phyloP scores from a whole-genome alignment of 768 basidiomycete species.

The Psilocybe tampanensis region DNA sequence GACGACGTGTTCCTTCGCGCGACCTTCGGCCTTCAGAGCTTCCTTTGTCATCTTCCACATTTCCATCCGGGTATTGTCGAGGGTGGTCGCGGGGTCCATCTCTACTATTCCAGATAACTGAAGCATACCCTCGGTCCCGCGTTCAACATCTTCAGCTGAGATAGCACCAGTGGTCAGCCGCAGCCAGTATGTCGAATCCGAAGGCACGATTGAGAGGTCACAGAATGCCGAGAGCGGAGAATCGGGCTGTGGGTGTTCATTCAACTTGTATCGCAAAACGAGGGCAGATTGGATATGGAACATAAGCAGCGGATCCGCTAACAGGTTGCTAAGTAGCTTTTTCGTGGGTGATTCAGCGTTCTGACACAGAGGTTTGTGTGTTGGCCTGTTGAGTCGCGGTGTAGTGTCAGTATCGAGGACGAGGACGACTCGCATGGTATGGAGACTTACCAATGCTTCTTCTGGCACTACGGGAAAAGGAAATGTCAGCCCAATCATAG shows the following conservation, averaged over 20 bases:
- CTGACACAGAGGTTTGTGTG: constrained; percentile 3
- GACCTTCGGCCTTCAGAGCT: not conserved
- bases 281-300: not conserved
- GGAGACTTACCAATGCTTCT: constrained; percentile 8
- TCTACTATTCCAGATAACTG: not conserved
- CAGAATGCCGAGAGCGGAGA: not conserved
- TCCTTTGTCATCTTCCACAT: constrained; percentile 4
- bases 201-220: constrained; percentile 5
- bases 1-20: not conserved
- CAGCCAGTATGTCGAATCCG: constrained; percentile 2
- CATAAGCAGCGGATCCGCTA: not conserved
- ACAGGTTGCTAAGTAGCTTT: constrained; percentile 1
- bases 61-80: constrained; percentile 3
- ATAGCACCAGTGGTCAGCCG: not conserved
- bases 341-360: not conserved
- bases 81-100: not conserved
- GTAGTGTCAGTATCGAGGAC: not conserved
- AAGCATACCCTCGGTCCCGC: constrained; percentile 7
- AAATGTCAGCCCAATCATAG: not conserved
- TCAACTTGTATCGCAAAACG: not conserved
- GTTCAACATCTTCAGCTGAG: not conserved
- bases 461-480: not conserved
- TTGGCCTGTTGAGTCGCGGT: not conserved
- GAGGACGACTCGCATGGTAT: too few species aligned
- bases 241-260: not conserved